These are phyloP conservation scores for Astraeus odoratus DNA, from an alignment of 768 basidiomycete genomes.

Conservation along the genomic window DNA sequence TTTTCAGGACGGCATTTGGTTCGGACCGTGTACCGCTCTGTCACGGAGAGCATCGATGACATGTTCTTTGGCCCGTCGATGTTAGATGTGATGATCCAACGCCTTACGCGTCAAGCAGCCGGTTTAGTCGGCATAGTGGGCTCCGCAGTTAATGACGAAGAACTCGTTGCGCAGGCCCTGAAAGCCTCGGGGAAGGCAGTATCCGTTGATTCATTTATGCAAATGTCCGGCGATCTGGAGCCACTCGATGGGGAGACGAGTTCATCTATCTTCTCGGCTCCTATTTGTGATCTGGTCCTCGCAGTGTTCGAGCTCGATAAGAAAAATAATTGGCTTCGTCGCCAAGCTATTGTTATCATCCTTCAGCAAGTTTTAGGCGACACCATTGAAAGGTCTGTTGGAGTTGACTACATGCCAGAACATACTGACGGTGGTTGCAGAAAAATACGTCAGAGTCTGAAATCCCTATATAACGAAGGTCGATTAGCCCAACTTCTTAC, in stretches of 20 bases:
- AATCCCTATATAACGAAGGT: constrained; percentile 56
- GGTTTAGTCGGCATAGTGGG: constrained; percentile 83
- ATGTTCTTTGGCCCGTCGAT: constrained; percentile 95
- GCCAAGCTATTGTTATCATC: constrained; percentile 94
- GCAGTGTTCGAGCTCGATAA: constrained; percentile 94
- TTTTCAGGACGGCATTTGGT: constrained; percentile 75
- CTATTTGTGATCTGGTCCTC: constrained; percentile 89
- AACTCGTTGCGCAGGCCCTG: constrained; percentile 74
- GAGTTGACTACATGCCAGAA: neutral
- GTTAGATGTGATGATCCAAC: constrained; percentile 91
- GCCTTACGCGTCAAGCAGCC: constrained; percentile 83
- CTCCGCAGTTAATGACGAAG: constrained; percentile 74
- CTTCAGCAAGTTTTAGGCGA: constrained; percentile 93
- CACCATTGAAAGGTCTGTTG: constrained; percentile 83
- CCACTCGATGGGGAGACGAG: constrained; percentile 85
- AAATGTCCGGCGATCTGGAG: constrained; percentile 71
- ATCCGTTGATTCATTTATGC: constrained; percentile 63
- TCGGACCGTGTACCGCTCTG: constrained; percentile 82
- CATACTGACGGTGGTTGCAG: constrained; percentile 35
- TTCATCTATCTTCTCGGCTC: constrained; percentile 82
- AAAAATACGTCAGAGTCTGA: constrained; percentile 80
- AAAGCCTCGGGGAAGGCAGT: constrained; percentile 60
- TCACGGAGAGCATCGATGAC: constrained; percentile 94
- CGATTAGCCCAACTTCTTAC: constrained; percentile 61
- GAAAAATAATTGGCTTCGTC: constrained; percentile 92